Base-by-base conservation (phyloP, 805 yeast species). In the Wilhelminamyces savonicus region DNA sequence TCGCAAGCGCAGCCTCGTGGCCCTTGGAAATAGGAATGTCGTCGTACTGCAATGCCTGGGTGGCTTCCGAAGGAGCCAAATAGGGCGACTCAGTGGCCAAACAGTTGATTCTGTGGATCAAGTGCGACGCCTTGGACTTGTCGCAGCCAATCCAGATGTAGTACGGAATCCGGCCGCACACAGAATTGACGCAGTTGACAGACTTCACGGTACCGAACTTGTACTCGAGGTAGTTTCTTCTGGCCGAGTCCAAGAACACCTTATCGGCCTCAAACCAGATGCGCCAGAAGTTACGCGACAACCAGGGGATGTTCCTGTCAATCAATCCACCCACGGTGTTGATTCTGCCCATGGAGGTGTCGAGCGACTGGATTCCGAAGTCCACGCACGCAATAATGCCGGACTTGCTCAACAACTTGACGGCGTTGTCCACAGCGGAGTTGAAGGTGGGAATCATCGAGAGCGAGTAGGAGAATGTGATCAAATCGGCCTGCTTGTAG, bases 401-500 rank as follows among this genome's bases (percentile, higher is more conserved):
- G 29, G 62, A 52, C 30, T 69, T 69, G 34, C 73, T 65, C 41
- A 83, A 55, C 29, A 69, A 48, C 12, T 61, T 50, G 22, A 62
- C 68, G 8, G 81, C 78, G 44, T 78, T 78, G 50, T 84, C 94
- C 39, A 83, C 64, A 8, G 85, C 82, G 8, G 88, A 77, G 54
- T 82, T 81, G 54, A 78, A 84, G 23, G 83, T 66, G 26, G 94
- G 94, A 45, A 83, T 83, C 94, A 83, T 83, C 13, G 90, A 81
- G 34, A 83, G 66, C 1, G 90, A 81, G 56, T 83, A 83, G 6
- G 88, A 80, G 50, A 82, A 78, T 7, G 94, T 81, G 41, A 83
- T 66, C 37, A 83, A 61, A 45, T 84, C 87, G n/a, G 82, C 88
- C 16, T 54, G 46, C 13, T 48, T 50, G 33, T 52, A 39, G 34